Conservation (phyloP, 257 asterid species). For the Solanum chmielewskii region DNA sequence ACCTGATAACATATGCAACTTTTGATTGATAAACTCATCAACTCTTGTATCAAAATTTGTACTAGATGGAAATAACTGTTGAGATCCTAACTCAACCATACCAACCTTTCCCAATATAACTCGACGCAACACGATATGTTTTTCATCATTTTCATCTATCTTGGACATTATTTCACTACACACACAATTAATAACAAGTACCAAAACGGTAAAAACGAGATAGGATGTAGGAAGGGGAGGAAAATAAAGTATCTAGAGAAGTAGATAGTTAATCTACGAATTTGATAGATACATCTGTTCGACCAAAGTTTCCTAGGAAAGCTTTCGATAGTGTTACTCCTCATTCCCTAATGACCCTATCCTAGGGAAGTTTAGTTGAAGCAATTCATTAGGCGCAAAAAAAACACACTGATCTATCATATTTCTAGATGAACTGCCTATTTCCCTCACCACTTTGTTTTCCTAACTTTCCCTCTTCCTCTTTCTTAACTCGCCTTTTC, state of each 20-base stretch:
- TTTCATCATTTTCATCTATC: slow-evolving; percentile 49
- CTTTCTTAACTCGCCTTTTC: slow-evolving; percentile 7
- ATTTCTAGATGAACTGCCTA: no score
- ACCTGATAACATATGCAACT: no score
- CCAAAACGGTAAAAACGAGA: not conserved
- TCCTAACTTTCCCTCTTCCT: no score
- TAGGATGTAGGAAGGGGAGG: no score
- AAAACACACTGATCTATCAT: not conserved
- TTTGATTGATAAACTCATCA: slow-evolving; percentile 7
- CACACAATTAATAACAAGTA: not conserved
- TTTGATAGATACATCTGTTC: no score
- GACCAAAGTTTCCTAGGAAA: no score
- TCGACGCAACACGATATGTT: slow-evolving; percentile 17
- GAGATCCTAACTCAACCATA: slow-evolving; percentile 42
- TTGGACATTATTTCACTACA: slow-evolving; percentile 36
- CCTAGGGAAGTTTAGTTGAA: slow-evolving; percentile 39
- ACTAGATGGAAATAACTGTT: slow-evolving; percentile 35
- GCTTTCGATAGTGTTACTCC: slow-evolving; percentile 7
- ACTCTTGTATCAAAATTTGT: slow-evolving; percentile 60
- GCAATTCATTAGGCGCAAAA: not conserved
- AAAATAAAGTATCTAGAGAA: no score
- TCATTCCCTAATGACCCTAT: slow-evolving; percentile 16
- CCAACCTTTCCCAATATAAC: slow-evolving; percentile 34
- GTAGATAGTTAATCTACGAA: no score
- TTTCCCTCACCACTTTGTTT: no score